These are phyloP conservation scores for Lasiosphaeriaceae sp. DNA, from an alignment of 495 filamentous ascomycete genomes.

Conservation along the genomic window DNA sequence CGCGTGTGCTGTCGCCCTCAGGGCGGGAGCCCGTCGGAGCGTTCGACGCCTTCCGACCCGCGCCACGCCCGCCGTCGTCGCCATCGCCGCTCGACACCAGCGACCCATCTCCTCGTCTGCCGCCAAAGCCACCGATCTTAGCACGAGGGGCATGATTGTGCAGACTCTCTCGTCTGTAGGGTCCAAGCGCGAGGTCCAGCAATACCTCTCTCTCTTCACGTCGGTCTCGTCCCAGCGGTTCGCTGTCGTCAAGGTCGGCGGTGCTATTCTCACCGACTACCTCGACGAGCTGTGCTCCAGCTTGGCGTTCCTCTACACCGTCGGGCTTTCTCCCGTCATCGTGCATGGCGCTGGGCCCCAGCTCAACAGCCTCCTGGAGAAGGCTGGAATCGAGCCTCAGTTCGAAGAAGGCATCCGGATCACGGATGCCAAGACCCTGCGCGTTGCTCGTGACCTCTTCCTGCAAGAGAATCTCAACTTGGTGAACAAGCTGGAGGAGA, in stretches of 20 bases:
- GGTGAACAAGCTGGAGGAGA: constrained; percentile 83
- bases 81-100: constrained; percentile 17
- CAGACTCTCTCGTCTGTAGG: constrained; percentile 94
- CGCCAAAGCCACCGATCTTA: constrained; percentile 41
- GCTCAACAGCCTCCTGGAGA: constrained; percentile 88
- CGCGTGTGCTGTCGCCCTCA: constrained; percentile 34
- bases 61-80: constrained; percentile 22
- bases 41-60: constrained; percentile 31
- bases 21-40: constrained; percentile 42
- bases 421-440: constrained; percentile 93
- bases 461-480: constrained; percentile 95
- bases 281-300: constrained; percentile 83
- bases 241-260: constrained; percentile 97
- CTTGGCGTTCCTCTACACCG: constrained; percentile 88
- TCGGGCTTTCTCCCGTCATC: constrained; percentile 93
- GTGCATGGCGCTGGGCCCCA: constrained; percentile 96
- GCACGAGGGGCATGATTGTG: constrained; percentile 83
- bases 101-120: constrained; percentile 33
- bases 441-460: constrained; percentile 86
- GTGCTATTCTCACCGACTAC: constrained; percentile 95
- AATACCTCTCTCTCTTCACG: constrained; percentile 96
- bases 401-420: constrained; percentile 96
- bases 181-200: constrained; percentile 95
- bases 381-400: constrained; percentile 88
- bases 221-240: constrained; percentile 97